A percentile compares a stretch with the other conserved stretches of the same genome.
phyloP scores from a whole-genome alignment of 2,329 filamentous ascomycete genomes.

The Botrytis hyacinthi region DNA sequence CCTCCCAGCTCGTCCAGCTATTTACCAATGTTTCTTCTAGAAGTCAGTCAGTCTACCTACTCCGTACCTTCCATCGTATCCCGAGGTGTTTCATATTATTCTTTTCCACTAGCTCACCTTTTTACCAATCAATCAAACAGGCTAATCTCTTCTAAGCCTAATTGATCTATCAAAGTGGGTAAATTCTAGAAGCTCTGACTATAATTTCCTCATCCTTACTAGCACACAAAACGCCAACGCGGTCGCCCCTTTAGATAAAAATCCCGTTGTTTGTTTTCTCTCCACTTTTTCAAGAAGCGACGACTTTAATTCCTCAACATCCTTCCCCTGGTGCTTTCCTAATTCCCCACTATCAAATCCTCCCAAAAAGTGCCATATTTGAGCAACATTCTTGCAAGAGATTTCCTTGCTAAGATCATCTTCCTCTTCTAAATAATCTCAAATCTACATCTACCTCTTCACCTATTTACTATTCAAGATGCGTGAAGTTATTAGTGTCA shows the following conservation, averaged over 20 bases:
- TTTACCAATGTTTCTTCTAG: conserved; percentile 1
- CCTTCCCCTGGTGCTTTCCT: conserved; percentile 18
- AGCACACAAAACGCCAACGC: background rate
- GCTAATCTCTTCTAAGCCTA: background rate
- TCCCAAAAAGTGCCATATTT: conserved; percentile 24
- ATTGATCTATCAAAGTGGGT: background rate
- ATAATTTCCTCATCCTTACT: conserved; percentile 16
- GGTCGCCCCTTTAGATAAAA: conserved; percentile 16
- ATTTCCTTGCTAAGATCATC: conserved; percentile 22
- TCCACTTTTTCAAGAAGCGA: conserved; percentile 18
- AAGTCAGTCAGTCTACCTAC: background rate
- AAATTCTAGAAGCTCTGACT: conserved; percentile 12
- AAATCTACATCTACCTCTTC: conserved; percentile 28
- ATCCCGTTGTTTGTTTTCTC: conserved; percentile 20
- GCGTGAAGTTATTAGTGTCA: conserved; percentile 99
- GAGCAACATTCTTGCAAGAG: conserved; percentile 22
- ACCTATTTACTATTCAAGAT: conserved; percentile 55
- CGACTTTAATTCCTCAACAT: conserved; percentile 24
- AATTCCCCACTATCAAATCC: conserved; percentile 30
- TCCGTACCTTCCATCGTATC: background rate
- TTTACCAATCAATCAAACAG: background rate
- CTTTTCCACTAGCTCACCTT: background rate
- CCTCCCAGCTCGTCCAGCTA: background rate
- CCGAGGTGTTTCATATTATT: conserved; percentile 1
- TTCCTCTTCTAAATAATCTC: conserved; percentile 16